A percentile compares a stretch with the other conserved stretches of the same genome.
phyloP scores from a whole-genome alignment of 2,329 filamentous ascomycete species.

The Nothophoma quercina region DNA sequence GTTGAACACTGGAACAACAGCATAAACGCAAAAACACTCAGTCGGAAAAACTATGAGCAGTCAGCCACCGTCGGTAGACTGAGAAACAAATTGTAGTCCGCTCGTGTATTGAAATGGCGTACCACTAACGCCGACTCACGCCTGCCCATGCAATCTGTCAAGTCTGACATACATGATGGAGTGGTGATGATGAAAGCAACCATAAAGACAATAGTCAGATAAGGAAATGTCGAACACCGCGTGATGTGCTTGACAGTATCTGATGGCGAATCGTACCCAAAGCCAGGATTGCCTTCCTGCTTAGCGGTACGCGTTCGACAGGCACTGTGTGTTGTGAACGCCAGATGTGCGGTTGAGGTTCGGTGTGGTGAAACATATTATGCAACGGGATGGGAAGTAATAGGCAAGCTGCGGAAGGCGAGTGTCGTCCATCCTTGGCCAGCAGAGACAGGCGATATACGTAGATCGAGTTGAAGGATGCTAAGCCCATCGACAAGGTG shows the following conservation, averaged over 20 bases:
- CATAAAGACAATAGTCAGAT: not conserved
- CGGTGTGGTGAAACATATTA: conserved; percentile 34
- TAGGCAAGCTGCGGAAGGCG: conserved; percentile 29
- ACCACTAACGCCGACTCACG: conserved; percentile 12
- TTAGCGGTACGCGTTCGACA: not conserved
- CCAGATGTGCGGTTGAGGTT: conserved; percentile 25
- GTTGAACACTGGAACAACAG: conserved; percentile 8
- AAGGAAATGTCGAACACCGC: not conserved
- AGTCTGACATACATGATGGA: conserved; percentile 15
- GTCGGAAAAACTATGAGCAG: not conserved
- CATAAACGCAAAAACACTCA: not conserved
- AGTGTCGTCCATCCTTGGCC: conserved; percentile 40
- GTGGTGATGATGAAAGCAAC: not conserved
- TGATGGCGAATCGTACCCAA: not conserved
- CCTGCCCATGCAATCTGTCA: conserved; percentile 20
- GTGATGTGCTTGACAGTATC: not conserved
- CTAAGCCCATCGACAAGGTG: conserved; percentile 15
- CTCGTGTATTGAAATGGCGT: not conserved
- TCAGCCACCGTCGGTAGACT: not conserved
- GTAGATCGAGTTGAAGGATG: conserved; percentile 6
- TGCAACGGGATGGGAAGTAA: conserved; percentile 40
- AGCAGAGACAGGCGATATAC: conserved; percentile 40
- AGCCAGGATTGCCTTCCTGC: conserved; percentile 7
- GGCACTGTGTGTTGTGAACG: conserved; percentile 23
- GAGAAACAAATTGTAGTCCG: conserved; percentile 3